A percentile compares a stretch with the other conserved stretches of the same genome.
Evolutionary conservation across 148 eudicot genomes (phyloP).

Genomic region (Fagopyrum tataricum): DNA sequence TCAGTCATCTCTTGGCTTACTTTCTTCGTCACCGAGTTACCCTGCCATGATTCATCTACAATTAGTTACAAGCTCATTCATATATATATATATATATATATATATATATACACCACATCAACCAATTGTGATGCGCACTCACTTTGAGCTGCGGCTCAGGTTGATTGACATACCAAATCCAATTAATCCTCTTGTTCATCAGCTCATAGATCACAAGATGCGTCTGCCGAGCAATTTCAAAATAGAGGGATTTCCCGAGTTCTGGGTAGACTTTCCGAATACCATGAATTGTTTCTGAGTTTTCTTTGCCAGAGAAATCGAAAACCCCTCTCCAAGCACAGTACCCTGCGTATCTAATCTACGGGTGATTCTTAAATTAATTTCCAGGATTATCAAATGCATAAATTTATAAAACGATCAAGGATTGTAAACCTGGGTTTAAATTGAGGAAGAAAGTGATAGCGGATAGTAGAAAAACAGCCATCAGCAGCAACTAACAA

Average conservation of each 20-base stretch:
- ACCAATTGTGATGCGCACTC: not conserved
- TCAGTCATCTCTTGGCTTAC: constrained; percentile 52
- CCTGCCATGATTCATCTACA: constrained; percentile 24
- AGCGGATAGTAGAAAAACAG: constrained; percentile 64
- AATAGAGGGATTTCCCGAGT: constrained; percentile 68
- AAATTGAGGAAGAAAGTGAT: constrained; percentile 46
- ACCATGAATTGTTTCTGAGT: constrained; percentile 37
- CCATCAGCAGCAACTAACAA: constrained; percentile 91
- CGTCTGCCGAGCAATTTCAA: constrained; percentile 42
- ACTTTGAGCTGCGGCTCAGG: constrained; percentile 74
- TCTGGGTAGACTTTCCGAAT: constrained; percentile 52
- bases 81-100: no score
- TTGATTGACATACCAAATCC: constrained; percentile 84
- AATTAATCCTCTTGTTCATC: constrained; percentile 56
- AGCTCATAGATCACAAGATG: constrained; percentile 69
- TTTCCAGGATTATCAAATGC: not conserved
- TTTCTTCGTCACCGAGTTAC: constrained; percentile 73
- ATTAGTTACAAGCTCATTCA: not conserved
- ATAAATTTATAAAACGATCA: not conserved
- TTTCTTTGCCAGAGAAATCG: constrained; percentile 44
- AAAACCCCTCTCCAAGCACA: constrained; percentile 95
- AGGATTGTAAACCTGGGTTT: constrained; percentile 43
- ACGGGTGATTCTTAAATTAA: not conserved
- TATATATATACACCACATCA: no score
- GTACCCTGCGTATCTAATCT: constrained; percentile 82